phyloP scores from a whole-genome alignment of 164 flowering plant genomes.

The Vitis labrusca region DNA sequence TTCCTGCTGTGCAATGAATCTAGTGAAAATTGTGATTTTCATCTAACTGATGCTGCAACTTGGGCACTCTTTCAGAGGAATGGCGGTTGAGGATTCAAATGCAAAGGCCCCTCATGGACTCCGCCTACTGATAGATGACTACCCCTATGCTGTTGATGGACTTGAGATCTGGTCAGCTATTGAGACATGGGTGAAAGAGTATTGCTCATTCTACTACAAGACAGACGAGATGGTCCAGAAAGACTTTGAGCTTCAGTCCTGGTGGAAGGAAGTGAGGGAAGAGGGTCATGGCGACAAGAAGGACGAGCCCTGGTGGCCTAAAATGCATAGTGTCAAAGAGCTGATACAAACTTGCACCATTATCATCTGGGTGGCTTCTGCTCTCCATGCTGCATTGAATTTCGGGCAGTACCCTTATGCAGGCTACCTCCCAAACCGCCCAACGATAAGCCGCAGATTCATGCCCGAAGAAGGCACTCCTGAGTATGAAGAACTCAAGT shows the following conservation, averaged over 20 bases:
- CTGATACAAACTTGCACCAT: constrained; percentile 24
- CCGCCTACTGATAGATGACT: constrained; percentile 17
- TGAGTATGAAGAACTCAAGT: constrained; percentile 27
- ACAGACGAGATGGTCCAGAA: constrained; percentile 3
- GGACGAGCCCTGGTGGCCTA: constrained; percentile 26
- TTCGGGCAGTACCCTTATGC: constrained; percentile 36
- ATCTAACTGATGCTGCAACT: constrained; percentile 1
- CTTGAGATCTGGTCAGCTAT: constrained; percentile 24
- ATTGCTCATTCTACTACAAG: constrained; percentile 22
- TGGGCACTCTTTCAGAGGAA: constrained; percentile 6
- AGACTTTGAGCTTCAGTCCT: constrained; percentile 16
- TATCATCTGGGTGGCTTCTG: constrained; percentile 39
- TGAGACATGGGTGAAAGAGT: constrained; percentile 21
- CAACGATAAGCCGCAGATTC: constrained; percentile 27
- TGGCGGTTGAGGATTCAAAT: constrained; percentile 6
- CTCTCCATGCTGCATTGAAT: constrained; percentile 38
- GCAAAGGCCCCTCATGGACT: constrained; percentile 6
- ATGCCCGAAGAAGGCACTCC: constrained; percentile 29
- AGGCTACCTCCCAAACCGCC: constrained; percentile 32
- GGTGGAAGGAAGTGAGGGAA: constrained; percentile 20
- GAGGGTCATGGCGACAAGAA: constrained; percentile 26
- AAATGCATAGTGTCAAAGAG: constrained; percentile 12
- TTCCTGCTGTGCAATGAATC: too few relatives aligned
- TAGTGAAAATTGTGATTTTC: too few relatives aligned
- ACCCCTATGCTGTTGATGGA: constrained; percentile 27